phyloP scores from a whole-genome alignment of 192 early-diverging fungal genomes.

The Linnemannia zychae region DNA sequence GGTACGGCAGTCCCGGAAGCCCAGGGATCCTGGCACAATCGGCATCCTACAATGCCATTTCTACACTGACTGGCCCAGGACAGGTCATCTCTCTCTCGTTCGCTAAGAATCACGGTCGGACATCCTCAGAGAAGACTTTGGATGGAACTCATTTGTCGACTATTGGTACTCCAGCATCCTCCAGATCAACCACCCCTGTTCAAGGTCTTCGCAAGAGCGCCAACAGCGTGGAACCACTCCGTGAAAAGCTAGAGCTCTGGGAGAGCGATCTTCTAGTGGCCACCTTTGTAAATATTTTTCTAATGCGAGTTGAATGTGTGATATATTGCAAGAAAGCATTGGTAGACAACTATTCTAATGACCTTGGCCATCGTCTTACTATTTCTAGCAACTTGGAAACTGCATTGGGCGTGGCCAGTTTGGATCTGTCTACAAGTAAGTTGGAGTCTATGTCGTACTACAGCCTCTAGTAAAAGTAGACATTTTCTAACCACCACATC shows the following conservation, averaged over 20 bases:
- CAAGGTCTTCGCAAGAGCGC: slow-evolving; percentile 36
- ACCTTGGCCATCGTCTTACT: background rate
- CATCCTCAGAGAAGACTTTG: slow-evolving; percentile 28
- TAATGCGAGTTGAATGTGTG: background rate
- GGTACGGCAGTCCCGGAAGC: slow-evolving; percentile 23
- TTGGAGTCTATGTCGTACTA: background rate
- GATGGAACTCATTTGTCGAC: slow-evolving; percentile 16
- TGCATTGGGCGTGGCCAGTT: slow-evolving; percentile 93
- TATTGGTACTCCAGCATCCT: slow-evolving; percentile 18
- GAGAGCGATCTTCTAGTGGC: slow-evolving; percentile 58
- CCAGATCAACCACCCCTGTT: slow-evolving; percentile 41
- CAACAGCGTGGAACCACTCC: slow-evolving; percentile 17
- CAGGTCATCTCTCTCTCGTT: background rate
- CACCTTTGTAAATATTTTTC: slow-evolving; percentile 60
- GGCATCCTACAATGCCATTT: slow-evolving; percentile 35
- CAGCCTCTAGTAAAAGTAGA: background rate
- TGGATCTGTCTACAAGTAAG: slow-evolving; percentile 85
- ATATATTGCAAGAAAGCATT: background rate
- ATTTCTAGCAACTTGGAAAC: slow-evolving; percentile 78
- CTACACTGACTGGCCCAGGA: slow-evolving; percentile 13
- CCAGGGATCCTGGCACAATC: slow-evolving; percentile 37
- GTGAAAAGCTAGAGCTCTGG: slow-evolving; percentile 40
- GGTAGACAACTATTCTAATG: background rate
- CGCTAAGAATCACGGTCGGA: slow-evolving; percentile 33
- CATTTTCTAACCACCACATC: background rate